Conservation (phyloP, 1,284 basidiomycete genomes). For the Cutaneotrichosporon cavernicola region DNA sequence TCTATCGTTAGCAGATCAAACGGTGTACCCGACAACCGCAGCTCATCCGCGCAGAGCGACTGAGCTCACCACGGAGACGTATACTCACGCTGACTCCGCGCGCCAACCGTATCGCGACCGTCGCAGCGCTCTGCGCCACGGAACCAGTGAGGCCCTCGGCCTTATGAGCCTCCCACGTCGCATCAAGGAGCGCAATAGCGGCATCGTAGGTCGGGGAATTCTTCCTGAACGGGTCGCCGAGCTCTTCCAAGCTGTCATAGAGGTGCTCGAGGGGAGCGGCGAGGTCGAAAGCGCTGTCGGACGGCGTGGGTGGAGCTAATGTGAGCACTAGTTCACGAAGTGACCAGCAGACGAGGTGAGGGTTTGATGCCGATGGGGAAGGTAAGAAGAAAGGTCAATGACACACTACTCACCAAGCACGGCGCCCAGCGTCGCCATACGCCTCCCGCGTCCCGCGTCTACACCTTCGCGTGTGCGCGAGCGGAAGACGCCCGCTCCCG, state of each 20-base stretch:
- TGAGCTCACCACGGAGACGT: neutral
- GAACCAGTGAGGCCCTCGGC: conserved; percentile 11
- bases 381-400: neutral
- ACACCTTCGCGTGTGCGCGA: conserved; percentile 27
- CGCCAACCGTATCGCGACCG: conserved; percentile 15
- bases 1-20: conserved; percentile 20
- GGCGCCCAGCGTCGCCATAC: conserved; percentile 47
- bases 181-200: conserved; percentile 20
- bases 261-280: conserved; percentile 28
- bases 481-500: conserved; percentile 40
- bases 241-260: conserved; percentile 37
- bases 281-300: conserved; percentile 32
- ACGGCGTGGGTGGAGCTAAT: conserved; percentile 21
- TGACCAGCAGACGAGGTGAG: neutral
- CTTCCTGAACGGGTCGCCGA: conserved; percentile 22
- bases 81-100: conserved; percentile 15
- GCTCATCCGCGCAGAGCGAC: neutral
- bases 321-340: neutral
- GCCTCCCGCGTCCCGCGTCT: conserved; percentile 33
- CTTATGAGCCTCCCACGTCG: conserved; percentile 21
- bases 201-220: conserved; percentile 9
- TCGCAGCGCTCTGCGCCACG: conserved; percentile 12
- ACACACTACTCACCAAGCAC: conserved; percentile 35
- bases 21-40: neutral
- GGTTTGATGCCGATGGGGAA: neutral